Evolutionary conservation across 164 flowering plant species (phyloP).

Genomic region (Buxus sempervirens): DNA sequence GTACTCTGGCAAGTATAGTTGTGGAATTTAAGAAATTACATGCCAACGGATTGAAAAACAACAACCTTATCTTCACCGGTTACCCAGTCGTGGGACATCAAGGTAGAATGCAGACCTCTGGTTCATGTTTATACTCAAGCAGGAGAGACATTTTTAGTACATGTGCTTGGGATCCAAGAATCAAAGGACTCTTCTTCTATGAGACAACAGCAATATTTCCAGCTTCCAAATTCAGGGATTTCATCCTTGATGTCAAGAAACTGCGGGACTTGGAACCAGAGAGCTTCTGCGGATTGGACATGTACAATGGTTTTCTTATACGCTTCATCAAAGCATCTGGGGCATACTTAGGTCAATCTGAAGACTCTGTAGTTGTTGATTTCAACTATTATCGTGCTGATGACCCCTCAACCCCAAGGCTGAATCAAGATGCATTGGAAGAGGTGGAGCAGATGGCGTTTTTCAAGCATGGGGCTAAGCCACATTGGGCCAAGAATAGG

Average conservation of each 20-base stretch:
- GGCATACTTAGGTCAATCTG: constrained; percentile 67
- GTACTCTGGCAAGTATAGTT: constrained; percentile 46
- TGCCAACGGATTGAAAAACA: constrained; percentile 76
- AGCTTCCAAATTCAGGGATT: constrained; percentile 42
- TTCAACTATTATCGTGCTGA: constrained; percentile 76
- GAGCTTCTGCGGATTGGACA: constrained; percentile 68
- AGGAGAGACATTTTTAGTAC: constrained; percentile 19
- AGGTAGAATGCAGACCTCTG: constrained; percentile 78
- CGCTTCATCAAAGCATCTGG: constrained; percentile 65
- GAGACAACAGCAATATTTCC: constrained; percentile 77
- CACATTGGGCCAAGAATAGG: constrained; percentile 92
- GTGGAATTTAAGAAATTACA: constrained; percentile 53
- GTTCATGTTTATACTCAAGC: constrained; percentile 70
- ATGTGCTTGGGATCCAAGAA: constrained; percentile 91
- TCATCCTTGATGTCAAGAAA: constrained; percentile 62
- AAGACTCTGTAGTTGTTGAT: constrained; percentile 79
- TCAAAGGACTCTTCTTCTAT: constrained; percentile 74
- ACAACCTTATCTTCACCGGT: constrained; percentile 59
- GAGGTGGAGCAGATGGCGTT: constrained; percentile 90
- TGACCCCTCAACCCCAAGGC: constrained; percentile 57
- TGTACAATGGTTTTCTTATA: constrained; percentile 72
- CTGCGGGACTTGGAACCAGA: constrained; percentile 60
- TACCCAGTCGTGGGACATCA: constrained; percentile 88
- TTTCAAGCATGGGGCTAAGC: constrained; percentile 73
- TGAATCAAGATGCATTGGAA: constrained; percentile 75